Conservation (phyloP, 257 asterid genomes). For the Gardenia jasminoides region DNA sequence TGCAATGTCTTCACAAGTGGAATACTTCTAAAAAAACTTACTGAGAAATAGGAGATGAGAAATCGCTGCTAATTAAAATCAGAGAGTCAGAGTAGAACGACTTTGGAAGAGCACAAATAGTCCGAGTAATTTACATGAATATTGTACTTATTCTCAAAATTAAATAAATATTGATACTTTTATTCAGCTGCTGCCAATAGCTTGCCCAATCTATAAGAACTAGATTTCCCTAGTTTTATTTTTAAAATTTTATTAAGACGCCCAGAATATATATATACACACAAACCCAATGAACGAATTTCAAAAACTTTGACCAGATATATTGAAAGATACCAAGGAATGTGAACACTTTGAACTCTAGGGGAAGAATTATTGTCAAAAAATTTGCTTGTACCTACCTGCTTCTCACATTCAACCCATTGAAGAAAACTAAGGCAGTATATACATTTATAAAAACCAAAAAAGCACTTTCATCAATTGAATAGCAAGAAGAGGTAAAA, state of each 20-base stretch:
- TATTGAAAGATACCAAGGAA: neutral
- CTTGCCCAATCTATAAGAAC: no score
- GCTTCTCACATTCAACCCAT: neutral
- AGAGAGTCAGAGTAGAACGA: constrained; percentile 5
- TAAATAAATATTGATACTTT: no score
- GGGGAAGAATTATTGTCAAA: neutral
- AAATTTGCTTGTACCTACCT: neutral
- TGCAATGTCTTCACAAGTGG: neutral
- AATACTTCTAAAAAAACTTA: neutral
- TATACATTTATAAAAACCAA: no score
- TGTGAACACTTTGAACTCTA: constrained; percentile 8
- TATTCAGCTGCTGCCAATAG: no score
- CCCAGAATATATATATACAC: no score
- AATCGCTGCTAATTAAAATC: neutral
- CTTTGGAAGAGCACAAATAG: constrained; percentile 13
- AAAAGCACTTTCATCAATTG: neutral
- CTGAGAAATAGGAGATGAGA: neutral
- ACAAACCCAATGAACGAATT: neutral
- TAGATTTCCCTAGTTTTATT: no score
- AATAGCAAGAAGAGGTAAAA: constrained; percentile 7
- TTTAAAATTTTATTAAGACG: no score
- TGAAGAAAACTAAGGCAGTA: neutral
- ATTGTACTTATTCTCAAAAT: no score
- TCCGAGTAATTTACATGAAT: no score
- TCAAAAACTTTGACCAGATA: constrained; percentile 16